Conservation (phyloP, 2,329 filamentous ascomycete genomes). For the Didymella lethalis region DNA sequence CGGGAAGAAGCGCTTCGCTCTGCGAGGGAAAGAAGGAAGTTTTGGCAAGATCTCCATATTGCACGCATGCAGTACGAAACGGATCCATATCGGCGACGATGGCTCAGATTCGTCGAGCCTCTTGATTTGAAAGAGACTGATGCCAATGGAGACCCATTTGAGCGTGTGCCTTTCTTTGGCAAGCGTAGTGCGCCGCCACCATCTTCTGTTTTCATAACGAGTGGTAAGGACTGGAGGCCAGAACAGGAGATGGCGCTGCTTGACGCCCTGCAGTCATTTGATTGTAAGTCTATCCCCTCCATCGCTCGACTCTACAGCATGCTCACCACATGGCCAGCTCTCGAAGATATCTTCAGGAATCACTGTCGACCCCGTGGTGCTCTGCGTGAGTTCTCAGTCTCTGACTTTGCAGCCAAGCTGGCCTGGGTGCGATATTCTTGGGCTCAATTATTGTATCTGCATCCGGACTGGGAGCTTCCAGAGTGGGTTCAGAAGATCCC, state of each 20-base stretch:
- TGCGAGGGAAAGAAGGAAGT: constrained; percentile 21
- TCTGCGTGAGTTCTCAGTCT: constrained; percentile 41
- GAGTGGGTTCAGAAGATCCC: constrained; percentile 43
- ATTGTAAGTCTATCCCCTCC: constrained; percentile 30
- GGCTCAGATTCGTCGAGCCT: constrained; percentile 24
- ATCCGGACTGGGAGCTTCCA: constrained; percentile 31
- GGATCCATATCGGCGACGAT: constrained; percentile 20
- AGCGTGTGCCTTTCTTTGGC: constrained; percentile 51
- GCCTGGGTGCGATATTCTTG: constrained; percentile 28
- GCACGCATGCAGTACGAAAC: constrained; percentile 38
- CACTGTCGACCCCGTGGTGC: constrained; percentile 37
- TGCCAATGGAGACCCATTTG: constrained; percentile 51
- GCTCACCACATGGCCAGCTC: constrained; percentile 26
- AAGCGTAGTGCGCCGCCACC: constrained; percentile 38
- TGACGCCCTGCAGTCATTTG: constrained; percentile 36
- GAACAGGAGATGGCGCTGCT: constrained; percentile 45
- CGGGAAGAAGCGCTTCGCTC: constrained; percentile 6
- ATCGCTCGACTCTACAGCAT: not conserved
- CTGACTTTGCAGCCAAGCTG: constrained; percentile 24
- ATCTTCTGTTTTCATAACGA: constrained; percentile 20
- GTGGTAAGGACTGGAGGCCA: constrained; percentile 41
- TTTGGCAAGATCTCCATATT: constrained; percentile 44
- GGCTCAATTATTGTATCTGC: constrained; percentile 24
- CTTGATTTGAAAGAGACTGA: constrained; percentile 43
- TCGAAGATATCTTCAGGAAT: constrained; percentile 38